These are phyloP conservation scores for Ogataea henricii DNA, from an alignment of 805 yeast genomes.

Conservation along the genomic window DNA sequence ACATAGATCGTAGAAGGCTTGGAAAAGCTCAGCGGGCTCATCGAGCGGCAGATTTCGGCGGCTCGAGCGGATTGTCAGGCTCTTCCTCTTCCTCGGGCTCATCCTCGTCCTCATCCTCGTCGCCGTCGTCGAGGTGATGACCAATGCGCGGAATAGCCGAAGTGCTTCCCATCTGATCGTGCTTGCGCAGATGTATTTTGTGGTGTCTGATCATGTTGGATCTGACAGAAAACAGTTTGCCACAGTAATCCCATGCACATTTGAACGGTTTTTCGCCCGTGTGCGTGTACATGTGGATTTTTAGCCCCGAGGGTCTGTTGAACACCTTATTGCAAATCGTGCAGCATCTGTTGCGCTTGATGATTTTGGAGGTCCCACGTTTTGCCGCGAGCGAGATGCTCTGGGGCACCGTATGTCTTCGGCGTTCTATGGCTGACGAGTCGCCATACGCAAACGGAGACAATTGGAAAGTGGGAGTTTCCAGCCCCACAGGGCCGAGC, in stretches of 20 bases:
- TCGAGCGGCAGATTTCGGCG: not conserved
- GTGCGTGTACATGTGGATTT: slow-evolving; percentile 78
- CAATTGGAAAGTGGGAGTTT: not conserved
- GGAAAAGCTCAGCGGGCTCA: no score
- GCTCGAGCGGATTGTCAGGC: not conserved
- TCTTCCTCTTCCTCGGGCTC: not conserved
- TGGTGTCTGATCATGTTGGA: slow-evolving; percentile 82
- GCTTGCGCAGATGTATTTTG: slow-evolving; percentile 54
- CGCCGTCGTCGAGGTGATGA: slow-evolving; percentile 7
- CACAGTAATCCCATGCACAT: slow-evolving; percentile 66
- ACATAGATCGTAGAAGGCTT: not conserved
- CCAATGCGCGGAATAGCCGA: slow-evolving; percentile 6
- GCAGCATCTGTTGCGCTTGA: slow-evolving; percentile 32
- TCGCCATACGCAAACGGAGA: slow-evolving; percentile 4
- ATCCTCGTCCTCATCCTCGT: slow-evolving; percentile 5
- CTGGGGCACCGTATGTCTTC: slow-evolving; percentile 20
- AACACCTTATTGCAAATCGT: slow-evolving; percentile 71
- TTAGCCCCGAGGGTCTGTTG: slow-evolving; percentile 79
- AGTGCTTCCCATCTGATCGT: slow-evolving; percentile 15
- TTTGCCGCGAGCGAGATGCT: not conserved
- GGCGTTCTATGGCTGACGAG: slow-evolving; percentile 5
- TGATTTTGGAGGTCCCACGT: slow-evolving; percentile 5
- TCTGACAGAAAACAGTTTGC: slow-evolving; percentile 69
- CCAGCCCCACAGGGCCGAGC: slow-evolving; percentile 5
- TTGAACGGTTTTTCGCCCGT: slow-evolving; percentile 77